Base-by-base conservation (phyloP, 2,329 filamentous ascomycete species). In the Verticillium alfalfae region DNA sequence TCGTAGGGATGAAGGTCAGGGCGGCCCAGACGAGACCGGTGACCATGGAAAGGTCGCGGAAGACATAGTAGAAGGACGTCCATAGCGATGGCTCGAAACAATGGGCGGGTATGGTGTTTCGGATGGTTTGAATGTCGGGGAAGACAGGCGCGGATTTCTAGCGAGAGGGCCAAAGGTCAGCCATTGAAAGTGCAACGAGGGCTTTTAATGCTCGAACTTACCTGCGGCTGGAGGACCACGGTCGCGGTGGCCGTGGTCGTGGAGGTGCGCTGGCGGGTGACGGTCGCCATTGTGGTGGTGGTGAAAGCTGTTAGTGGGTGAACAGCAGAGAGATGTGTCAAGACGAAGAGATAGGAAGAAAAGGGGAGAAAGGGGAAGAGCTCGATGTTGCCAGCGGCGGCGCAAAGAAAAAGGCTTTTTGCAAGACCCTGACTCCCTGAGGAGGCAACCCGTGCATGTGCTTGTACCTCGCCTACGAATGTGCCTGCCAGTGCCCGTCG, bases 11-110 rank as follows among this genome's bases (percentile, higher is more conserved):
- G 72, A 80, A 83, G 62, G 77, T 81, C 58, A 84, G 72, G 34
- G 81, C 83, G 26, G 76, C 77, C 70, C 78, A 85, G 67, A 76
- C 77, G 58, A 87, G 76, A 52, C 72, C 71, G 31, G 71, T 70
- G 63, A 81, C 78, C 71, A 85, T 79, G 68, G 76, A 64, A 62
- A 83, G 71, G 71, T 88, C 85, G 63, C 85, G 82, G 64, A 79
- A 73, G 65, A 88, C 75, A 71, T 88, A 88, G 68, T 75, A 74
- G 68, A 84, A 73, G 8, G 84, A 86, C 38, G 73, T 79, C 66
- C 75, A 64, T 57, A 79, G 76, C 34, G 82, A 82, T 4, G 83
- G 81, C 70, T 85, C 71, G 74, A 88, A 87, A 78, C 86, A 88
- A 70, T 88, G 80, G 16, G 79, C 73, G 34, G 86, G 86, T 65